Evolutionary conservation across 176 grass and related monocot species (phyloP), one percentile per base, ranked within the genome.

Genomic region (Oryza meridionalis): DNA sequence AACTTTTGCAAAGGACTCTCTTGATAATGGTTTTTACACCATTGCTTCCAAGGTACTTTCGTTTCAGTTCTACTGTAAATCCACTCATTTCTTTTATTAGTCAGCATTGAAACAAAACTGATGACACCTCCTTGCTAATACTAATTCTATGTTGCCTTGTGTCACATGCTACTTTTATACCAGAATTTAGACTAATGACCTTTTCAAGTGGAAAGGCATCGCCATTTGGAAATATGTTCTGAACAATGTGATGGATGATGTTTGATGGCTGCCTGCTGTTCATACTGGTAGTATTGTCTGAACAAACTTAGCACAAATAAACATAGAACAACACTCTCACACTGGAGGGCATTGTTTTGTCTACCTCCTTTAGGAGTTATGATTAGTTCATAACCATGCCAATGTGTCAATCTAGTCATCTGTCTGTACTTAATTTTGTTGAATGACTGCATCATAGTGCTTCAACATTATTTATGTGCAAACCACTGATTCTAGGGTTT

Each of bases 11-110:
- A 94, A 93, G 63, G 92, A 98, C 59, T 93, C 80, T 82, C 79
- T 95, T 84, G 73, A 93, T 75, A 98, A 95, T 88, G 91, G 91
- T 4, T 93, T 95, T 73, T 98, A 95, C 64, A 67, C 89, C 62
- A 84, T 95, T 77, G 85, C 96, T 44, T 82, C 90, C 69, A 93
- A 90, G 96, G 92, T 91, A 85, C 27, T 51, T 29, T 82, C 0
- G 0, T 15, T 75, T 72, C 0, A 9, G 15, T 22, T 68, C 14
- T 44, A 32, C 19, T 51, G 33, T 21, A 55, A 21, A 21, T 65
- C 40, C 19, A 65, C 61, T 72, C 68, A 21, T 0, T 58, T 24
- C 38, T 13, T 82, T 21, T 59, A 26, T 61, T 67, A 6, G 21
- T 75, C 59, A 15, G 50, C 43, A 51, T 26, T 38, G 62, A 16